A percentile compares a stretch with the other conserved stretches of the same genome.
Evolutionary conservation across 495 filamentous ascomycete genomes (phyloP).

Genomic region (Astrothelium subdiscretum): DNA sequence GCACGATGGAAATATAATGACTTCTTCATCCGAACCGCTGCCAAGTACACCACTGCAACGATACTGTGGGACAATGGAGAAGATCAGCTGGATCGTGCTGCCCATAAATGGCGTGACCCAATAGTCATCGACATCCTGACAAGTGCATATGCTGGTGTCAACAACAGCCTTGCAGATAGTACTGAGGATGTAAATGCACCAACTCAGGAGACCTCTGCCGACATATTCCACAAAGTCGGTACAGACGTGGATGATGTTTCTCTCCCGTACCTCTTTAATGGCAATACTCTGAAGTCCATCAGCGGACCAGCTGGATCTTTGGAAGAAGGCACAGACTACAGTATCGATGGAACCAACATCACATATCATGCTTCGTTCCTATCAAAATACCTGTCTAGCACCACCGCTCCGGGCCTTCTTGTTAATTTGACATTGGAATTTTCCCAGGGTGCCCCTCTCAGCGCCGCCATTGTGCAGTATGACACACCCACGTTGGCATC

Average conservation of each 20-base stretch:
- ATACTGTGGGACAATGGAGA: slow-evolving; percentile 50
- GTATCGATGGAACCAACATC: slow-evolving; percentile 33
- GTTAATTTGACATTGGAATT: slow-evolving; percentile 43
- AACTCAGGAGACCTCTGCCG: slow-evolving; percentile 39
- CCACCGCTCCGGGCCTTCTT: slow-evolving; percentile 32
- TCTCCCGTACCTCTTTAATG: slow-evolving; percentile 41
- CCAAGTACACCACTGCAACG: slow-evolving; percentile 34
- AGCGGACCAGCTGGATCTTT: slow-evolving; percentile 27
- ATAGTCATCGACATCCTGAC: slow-evolving; percentile 36
- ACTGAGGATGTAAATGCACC: slow-evolving; percentile 37
- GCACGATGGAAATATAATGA: slow-evolving; percentile 49
- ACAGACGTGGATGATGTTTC: slow-evolving; percentile 30
- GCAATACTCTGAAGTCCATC: slow-evolving; percentile 41
- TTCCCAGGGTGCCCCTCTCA: slow-evolving; percentile 36
- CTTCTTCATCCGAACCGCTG: slow-evolving; percentile 37
- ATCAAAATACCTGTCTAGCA: slow-evolving; percentile 29
- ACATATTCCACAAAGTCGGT: slow-evolving; percentile 44
- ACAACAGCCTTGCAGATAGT: slow-evolving; percentile 43
- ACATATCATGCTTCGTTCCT: slow-evolving; percentile 40
- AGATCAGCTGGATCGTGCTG: slow-evolving; percentile 35
- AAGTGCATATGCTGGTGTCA: slow-evolving; percentile 32
- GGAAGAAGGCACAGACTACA: slow-evolving; percentile 36
- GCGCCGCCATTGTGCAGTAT: slow-evolving; percentile 41
- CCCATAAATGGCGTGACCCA: slow-evolving; percentile 39
- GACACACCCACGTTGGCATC: slow-evolving; percentile 30